These are phyloP conservation scores for Filobasidium wieringae DNA, from an alignment of 768 basidiomycete genomes.

Conservation along the genomic window DNA sequence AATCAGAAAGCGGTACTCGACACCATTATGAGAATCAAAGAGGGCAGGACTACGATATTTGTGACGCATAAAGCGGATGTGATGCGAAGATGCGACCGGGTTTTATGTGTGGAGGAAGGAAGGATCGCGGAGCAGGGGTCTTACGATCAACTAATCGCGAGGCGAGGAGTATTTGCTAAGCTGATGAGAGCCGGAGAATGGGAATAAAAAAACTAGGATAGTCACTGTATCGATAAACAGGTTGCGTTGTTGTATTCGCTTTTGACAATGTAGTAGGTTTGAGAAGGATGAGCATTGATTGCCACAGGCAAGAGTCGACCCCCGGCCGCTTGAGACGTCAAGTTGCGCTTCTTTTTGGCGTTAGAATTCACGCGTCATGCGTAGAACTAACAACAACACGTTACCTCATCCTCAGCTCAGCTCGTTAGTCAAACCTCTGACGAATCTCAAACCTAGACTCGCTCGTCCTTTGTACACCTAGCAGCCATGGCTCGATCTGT, in stretches of 20 bases:
- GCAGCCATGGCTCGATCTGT: background rate
- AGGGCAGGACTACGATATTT: conserved; percentile 73
- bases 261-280: too few relatives aligned
- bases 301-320: too few relatives aligned
- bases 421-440: too few relatives aligned
- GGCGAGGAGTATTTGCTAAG: conserved; percentile 59
- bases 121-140: conserved; percentile 63
- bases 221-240: background rate
- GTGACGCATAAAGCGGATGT: conserved; percentile 84
- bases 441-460: too few relatives aligned
- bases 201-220: conserved; percentile 29
- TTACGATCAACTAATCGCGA: conserved; percentile 58
- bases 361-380: too few relatives aligned
- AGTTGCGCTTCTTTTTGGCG: too few relatives aligned
- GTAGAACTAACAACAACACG: too few relatives aligned
- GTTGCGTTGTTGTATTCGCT: too few relatives aligned
- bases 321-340: too few relatives aligned
- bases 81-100: conserved; percentile 84
- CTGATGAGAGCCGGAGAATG: conserved; percentile 71
- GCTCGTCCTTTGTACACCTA: too few relatives aligned
- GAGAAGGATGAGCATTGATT: too few relatives aligned
- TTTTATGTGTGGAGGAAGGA: conserved; percentile 71
- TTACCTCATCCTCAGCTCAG: too few relatives aligned
- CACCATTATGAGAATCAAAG: conserved; percentile 54
- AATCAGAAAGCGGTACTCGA: conserved; percentile 76